Evolutionary conservation across 345 rosid species (phyloP), one percentile per base, ranked within the genome.

Genomic region (Brassica carinata): DNA sequence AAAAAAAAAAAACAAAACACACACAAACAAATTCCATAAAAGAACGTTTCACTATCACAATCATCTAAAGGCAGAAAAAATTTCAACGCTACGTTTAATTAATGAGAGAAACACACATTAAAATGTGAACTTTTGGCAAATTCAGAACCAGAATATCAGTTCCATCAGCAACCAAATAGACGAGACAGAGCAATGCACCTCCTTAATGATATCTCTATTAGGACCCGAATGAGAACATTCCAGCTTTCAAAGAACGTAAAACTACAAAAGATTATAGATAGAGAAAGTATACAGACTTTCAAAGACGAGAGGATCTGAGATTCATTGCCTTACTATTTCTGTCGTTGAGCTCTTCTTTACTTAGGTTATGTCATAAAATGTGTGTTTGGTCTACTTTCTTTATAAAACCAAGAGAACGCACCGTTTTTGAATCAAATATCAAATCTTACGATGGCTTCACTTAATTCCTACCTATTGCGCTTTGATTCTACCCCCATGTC

Each of bases 351-450:
- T 72, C 36, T 72, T 78, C 58, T 55, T 64, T n/a, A n/a, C 15
- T 36, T 73, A 67, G 45, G 58, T 30, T 29, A 57, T 38, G 8
- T 72, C 18, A 29, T 61, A 61, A 64, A 29, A 85, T 84, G 78
- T 88, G 83, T 90, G 90, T 87, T 89, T 85, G 97, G 93, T 74
- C 31, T 36, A 77, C 13, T 31, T 71, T 64, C 5, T 72, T 15
- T 61, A 72, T 77, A 64, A 61, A 76, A 66, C 74, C 62, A 82
- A 76, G 19, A 80, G 72, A 83, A 77, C 74, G 69, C 53, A 36
- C 14, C 69, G 77, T n/a, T 43, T 55, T 1, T 51, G 18, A n/a
- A 51, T 51, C 58, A 51, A 51, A n/a, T n/a, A n/a, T n/a, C n/a
- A 40, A 14, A 4, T 64, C 53, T 30, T 10, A 19, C 11, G 2